Evolutionary conservation across 2,329 filamentous ascomycete species (phyloP).

Genomic region (Byssothecium circinans): DNA sequence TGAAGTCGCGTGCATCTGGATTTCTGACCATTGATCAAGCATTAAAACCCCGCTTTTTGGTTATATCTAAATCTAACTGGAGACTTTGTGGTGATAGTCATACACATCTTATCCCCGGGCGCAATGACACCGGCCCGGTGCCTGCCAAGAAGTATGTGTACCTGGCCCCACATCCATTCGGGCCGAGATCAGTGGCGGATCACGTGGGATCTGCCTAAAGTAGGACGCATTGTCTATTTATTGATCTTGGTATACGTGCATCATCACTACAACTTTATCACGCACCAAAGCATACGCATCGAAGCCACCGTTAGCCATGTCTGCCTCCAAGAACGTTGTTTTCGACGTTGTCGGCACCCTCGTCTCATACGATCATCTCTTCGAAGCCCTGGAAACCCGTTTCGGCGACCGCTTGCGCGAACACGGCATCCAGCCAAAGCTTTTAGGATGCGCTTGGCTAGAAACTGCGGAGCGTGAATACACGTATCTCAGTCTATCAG

Average conservation of each 20-base stretch:
- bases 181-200: neutral
- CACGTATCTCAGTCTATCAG: slow-evolving; percentile 52
- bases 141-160: neutral
- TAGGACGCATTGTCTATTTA: neutral
- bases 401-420: slow-evolving; percentile 47
- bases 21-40: neutral
- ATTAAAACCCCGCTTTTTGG: neutral
- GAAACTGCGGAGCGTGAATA: slow-evolving; percentile 54
- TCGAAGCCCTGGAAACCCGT: slow-evolving; percentile 44
- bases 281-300: neutral
- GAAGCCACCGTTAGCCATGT: neutral
- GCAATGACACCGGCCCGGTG: neutral
- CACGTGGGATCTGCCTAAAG: neutral
- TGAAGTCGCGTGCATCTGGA: neutral
- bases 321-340: slow-evolving; percentile 16
- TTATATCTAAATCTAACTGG: neutral
- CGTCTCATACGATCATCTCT: slow-evolving; percentile 51
- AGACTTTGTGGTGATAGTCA: neutral
- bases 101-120: neutral
- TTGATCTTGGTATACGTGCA: neutral
- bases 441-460: slow-evolving; percentile 53
- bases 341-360: slow-evolving; percentile 55
- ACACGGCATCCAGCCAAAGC: slow-evolving; percentile 45
- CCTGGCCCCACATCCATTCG: neutral
- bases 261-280: neutral